Evolutionary conservation across 1,139 yeast species (phyloP).

Genomic region (Nakaseomyces nivariensis): DNA sequence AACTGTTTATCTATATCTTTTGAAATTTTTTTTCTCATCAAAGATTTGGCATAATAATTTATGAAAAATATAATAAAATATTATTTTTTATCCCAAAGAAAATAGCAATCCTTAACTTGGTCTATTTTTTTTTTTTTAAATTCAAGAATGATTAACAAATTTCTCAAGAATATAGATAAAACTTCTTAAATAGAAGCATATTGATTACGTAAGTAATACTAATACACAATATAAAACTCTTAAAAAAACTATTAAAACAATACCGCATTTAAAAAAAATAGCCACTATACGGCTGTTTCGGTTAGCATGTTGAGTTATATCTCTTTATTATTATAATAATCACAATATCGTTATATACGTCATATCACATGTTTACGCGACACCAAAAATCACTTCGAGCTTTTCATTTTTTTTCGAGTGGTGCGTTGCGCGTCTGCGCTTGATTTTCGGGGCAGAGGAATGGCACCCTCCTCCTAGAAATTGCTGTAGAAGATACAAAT

Average conservation of each 20-base stretch:
- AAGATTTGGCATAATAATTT: conserved; percentile 1
- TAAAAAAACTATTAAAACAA: neutral
- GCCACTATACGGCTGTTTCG: no score
- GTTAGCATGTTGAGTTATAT: no score
- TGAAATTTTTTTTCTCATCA: conserved; percentile 6
- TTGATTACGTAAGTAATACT: conserved; percentile 1
- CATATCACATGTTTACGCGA: neutral
- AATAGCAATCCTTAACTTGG: neutral
- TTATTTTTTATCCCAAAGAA: neutral
- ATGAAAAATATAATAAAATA: neutral
- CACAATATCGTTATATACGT: neutral
- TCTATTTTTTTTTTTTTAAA: no score
- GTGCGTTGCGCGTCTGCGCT: no score
- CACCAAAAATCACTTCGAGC: neutral
- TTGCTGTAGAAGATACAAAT: no score
- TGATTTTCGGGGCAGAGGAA: no score
- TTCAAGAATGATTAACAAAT: no score
- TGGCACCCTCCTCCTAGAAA: no score
- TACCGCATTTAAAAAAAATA: no score
- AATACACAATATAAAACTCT: neutral
- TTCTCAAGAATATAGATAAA: neutral
- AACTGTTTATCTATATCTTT: conserved; percentile 9
- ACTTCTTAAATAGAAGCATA: conserved; percentile 1
- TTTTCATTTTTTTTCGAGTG: no score
- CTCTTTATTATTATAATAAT: no score